Base-by-base conservation (phyloP, 768 basidiomycete species). In the Amanita pseudoporphyria region DNA sequence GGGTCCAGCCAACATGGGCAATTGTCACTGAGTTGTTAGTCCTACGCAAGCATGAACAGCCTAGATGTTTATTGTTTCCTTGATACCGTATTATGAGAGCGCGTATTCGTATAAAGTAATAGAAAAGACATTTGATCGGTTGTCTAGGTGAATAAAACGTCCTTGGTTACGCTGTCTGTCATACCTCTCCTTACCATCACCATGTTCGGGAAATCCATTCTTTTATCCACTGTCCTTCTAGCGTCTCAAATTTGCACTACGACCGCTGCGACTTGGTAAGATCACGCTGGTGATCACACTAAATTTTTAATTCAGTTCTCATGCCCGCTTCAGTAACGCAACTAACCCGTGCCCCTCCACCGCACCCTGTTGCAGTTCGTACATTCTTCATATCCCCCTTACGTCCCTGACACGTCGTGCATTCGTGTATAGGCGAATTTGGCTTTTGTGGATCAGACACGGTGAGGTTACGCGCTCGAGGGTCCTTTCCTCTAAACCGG, bases 331-430 rank as follows among this genome's bases (percentile, higher is more conserved):
- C 51, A 76, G 76, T 58, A 75, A 73, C 56, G 62, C 61, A 13
- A 74, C 71, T 9, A 63, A 61, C 6, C 67, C 64, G 6, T 78
- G 77, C 56, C 68, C 74, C 16, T 52, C 63, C 7, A 59, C 66
- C 16, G 68, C 71, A 14, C 76, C 77, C 12, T 79, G 77, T 56
- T 78, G 76, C 63, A 77, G 75, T 76, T 60, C 22, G 74, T 68
- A 36, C 51, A 14, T 32, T 31, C 35, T 30, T 47, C 16, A 40
- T 12, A 16, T 14, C n/a, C 21, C 10, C 5, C 28, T 21, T 47
- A 9, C 6, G 22, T 26, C 36, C 47, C 31, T 26, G 2, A 40
- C 36, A 45, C 47, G 33, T 32, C 47, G 9, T n/a, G n/a, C n/a
- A n/a, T n/a, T n/a, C n/a, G n/a, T 28, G 42, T 16, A 30, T 56